Conservation (phyloP, 345 rosid species). For the Sapria himalayana region DNA sequence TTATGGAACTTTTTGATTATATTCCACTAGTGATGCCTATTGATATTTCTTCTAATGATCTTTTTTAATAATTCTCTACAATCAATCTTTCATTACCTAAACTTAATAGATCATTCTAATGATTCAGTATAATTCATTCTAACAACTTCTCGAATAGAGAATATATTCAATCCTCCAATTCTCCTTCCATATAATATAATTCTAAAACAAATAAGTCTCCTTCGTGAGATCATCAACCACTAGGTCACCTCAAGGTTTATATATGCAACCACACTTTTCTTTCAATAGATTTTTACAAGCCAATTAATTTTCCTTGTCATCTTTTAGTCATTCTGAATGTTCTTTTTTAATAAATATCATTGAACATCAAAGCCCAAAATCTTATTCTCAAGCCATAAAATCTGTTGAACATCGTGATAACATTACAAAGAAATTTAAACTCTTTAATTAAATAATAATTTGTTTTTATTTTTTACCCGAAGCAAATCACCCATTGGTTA, state of each 20-base stretch:
- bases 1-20: not conserved
- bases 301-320: not conserved
- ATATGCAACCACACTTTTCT: not conserved
- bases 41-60: not conserved
- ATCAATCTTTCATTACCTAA: no score
- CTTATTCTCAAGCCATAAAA: not conserved
- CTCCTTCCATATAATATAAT: not conserved
- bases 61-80: no score
- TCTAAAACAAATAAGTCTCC: not conserved
- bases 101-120: not conserved
- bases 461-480: not conserved
- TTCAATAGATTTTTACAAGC: not conserved
- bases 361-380: not conserved
- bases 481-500: not conserved
- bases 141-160: not conserved
- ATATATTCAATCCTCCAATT: not conserved
- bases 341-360: not conserved
- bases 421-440: not conserved
- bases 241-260: not conserved
- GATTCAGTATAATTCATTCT: not conserved
- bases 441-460: not conserved
- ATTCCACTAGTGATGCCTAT: not conserved
- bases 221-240: not conserved
- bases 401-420: not conserved
- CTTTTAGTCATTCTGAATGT: not conserved